phyloP scores from a whole-genome alignment of 768 basidiomycete species.

The Clavulina sp. region DNA sequence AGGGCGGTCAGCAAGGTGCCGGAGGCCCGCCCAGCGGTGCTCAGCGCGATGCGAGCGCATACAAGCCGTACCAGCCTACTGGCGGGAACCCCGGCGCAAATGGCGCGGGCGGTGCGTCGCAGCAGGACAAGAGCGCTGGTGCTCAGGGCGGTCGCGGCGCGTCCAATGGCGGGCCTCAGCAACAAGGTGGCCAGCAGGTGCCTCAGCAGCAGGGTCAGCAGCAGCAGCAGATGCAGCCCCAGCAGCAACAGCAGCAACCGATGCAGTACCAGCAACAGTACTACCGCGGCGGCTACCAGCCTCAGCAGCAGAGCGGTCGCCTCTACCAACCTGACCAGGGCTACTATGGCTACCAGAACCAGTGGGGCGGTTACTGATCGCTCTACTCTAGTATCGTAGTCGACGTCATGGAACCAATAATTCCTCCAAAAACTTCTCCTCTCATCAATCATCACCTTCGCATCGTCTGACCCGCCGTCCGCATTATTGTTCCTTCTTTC shows the following conservation, averaged over 20 bases:
- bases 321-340: too few relatives aligned
- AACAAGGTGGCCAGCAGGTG: too few relatives aligned
- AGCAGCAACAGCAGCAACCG: not conserved
- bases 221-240: not conserved
- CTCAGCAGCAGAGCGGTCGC: too few relatives aligned
- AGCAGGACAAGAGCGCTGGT: not conserved
- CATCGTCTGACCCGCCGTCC: not conserved
- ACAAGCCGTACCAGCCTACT: not conserved
- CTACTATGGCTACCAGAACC: too few relatives aligned
- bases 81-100: not conserved
- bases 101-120: not conserved
- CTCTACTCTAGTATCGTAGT: not conserved
- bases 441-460: not conserved
- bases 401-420: not conserved
- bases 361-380: not conserved
- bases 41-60: too few relatives aligned
- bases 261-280: constrained; percentile 1
- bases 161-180: too few relatives aligned
- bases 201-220: constrained; percentile 1
- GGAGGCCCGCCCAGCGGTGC: too few relatives aligned
- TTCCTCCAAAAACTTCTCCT: not conserved
- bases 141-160: not conserved
- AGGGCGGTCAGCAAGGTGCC: not conserved
- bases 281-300: too few relatives aligned
- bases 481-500: not conserved